Conservation (phyloP, 2,329 filamentous ascomycete genomes). For the Chaetoscypha palmicola region DNA sequence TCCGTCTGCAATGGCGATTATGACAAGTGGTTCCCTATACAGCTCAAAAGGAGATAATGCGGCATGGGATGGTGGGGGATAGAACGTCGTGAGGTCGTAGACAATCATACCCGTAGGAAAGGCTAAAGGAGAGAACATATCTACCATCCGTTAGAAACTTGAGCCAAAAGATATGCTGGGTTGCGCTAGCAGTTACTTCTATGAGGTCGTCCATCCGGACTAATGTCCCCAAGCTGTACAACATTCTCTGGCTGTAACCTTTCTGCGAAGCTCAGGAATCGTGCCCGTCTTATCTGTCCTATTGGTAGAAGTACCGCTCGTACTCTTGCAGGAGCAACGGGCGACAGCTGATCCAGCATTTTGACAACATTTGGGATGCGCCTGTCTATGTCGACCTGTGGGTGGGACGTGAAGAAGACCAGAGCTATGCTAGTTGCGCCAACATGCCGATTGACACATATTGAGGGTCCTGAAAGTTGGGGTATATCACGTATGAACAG, state of each 20-base stretch:
- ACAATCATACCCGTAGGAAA: slow-evolving; percentile 82
- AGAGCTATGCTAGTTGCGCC: no score
- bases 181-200: slow-evolving; percentile 57
- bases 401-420: not conserved
- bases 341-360: slow-evolving; percentile 87
- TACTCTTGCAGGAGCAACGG: slow-evolving; percentile 85
- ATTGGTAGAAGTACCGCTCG: slow-evolving; percentile 81
- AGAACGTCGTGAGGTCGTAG: slow-evolving; percentile 78
- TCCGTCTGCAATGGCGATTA: slow-evolving; percentile 82
- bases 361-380: slow-evolving; percentile 44
- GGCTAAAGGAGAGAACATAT: slow-evolving; percentile 87
- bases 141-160: slow-evolving; percentile 40
- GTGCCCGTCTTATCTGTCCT: slow-evolving; percentile 74
- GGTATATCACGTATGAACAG: no score
- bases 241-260: slow-evolving; percentile 73
- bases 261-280: slow-evolving; percentile 72
- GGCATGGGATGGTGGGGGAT: slow-evolving; percentile 71
- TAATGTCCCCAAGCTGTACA: slow-evolving; percentile 79
- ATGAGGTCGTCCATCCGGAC: slow-evolving; percentile 74
- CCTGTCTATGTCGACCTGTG: slow-evolving; percentile 9
- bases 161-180: slow-evolving; percentile 2
- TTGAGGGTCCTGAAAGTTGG: no score
- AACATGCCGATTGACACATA: no score
- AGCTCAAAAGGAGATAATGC: slow-evolving; percentile 83
- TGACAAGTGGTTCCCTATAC: slow-evolving; percentile 73